A percentile compares a stretch with the other conserved stretches of the same genome.
Evolutionary conservation across 768 basidiomycete species (phyloP).

Genomic region (Guyanaporus albipodus): DNA sequence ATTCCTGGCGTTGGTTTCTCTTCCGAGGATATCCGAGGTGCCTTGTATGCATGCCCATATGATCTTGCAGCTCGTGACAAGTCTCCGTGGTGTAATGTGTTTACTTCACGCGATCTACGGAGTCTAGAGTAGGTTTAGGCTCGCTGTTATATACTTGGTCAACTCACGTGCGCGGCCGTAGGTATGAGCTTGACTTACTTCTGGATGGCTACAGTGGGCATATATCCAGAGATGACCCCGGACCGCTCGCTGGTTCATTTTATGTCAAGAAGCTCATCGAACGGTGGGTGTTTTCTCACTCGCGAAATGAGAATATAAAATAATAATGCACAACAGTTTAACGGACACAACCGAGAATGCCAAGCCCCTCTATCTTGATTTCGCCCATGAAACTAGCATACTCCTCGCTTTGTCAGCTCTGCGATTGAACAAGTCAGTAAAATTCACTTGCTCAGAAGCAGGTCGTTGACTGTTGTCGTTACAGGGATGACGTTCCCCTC

Average conservation of each 20-base stretch:
- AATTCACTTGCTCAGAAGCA: neutral
- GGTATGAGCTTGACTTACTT: constrained; percentile 37
- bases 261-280: constrained; percentile 39
- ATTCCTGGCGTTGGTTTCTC: constrained; percentile 34
- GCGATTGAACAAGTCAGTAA: constrained; percentile 34
- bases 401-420: constrained; percentile 37
- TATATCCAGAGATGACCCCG: constrained; percentile 25
- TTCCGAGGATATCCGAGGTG: constrained; percentile 32
- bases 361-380: constrained; percentile 36
- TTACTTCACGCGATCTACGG: constrained; percentile 31
- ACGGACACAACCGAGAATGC: constrained; percentile 30
- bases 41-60: constrained; percentile 41
- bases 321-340: constrained; percentile 20
- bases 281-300: constrained; percentile 20
- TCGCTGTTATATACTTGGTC: neutral
- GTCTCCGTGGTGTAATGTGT: constrained; percentile 42
- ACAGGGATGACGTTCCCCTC: constrained; percentile 34
- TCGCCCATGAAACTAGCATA: constrained; percentile 39
- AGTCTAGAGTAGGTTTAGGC: constrained; percentile 33
- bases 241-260: constrained; percentile 35
- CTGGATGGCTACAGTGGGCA: constrained; percentile 35
- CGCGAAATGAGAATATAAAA: neutral
- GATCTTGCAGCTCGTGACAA: constrained; percentile 34
- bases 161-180: neutral
- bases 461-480: neutral